Evolutionary conservation across 2,329 filamentous ascomycete species (phyloP).

Genomic region (Sporothrix phasma): DNA sequence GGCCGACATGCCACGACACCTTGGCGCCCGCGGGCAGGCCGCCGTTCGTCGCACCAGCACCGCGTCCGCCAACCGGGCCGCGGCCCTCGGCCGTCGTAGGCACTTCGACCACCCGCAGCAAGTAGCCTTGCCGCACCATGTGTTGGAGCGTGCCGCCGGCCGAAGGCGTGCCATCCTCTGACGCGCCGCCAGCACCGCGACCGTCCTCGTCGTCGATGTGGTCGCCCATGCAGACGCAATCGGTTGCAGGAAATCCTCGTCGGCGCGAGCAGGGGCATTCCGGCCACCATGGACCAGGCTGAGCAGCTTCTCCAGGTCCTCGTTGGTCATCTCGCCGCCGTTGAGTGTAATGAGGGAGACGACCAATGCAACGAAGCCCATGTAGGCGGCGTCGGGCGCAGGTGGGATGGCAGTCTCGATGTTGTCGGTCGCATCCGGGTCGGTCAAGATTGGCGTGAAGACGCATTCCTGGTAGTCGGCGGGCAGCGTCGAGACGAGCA

Average conservation of each 20-base stretch:
- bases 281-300: conserved; percentile 20
- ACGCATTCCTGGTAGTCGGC: conserved; percentile 47
- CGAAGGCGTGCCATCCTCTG: not conserved
- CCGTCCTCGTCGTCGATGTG: conserved; percentile 19
- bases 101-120: conserved; percentile 65
- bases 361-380: conserved; percentile 69
- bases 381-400: conserved; percentile 66
- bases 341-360: conserved; percentile 67
- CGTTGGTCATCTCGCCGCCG: conserved; percentile 63
- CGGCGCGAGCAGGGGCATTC: conserved; percentile 25
- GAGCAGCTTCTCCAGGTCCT: conserved; percentile 63
- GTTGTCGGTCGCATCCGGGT: conserved; percentile 58
- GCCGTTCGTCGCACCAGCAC: not conserved
- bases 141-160: conserved; percentile 32
- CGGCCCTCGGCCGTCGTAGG: conserved; percentile 46
- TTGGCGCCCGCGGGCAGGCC: conserved; percentile 21
- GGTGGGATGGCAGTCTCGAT: conserved; percentile 41
- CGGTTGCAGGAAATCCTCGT: conserved; percentile 61
- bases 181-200: not conserved
- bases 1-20: conserved; percentile 74
- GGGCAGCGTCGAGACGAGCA: conserved; percentile 66
- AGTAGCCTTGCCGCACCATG: conserved; percentile 74
- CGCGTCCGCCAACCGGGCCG: not conserved
- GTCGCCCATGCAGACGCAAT: conserved; percentile 17
- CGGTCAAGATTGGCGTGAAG: conserved; percentile 24